These are phyloP conservation scores for Hypoxylon intermedium DNA, from an alignment of 495 filamentous ascomycete genomes.

Conservation along the genomic window DNA sequence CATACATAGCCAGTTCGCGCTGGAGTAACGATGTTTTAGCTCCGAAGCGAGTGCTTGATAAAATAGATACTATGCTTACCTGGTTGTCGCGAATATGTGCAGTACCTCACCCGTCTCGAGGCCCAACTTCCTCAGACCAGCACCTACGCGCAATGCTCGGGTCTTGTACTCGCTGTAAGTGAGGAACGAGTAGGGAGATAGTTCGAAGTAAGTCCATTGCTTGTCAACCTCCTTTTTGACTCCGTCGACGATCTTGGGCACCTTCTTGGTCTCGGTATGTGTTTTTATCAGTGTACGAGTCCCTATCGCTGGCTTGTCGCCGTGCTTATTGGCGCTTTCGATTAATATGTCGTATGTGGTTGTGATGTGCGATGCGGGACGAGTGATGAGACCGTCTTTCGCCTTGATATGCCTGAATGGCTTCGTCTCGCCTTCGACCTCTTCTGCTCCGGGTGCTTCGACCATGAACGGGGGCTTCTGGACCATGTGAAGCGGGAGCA, in stretches of 20 bases:
- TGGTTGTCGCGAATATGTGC: conserved; percentile 69
- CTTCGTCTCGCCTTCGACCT: conserved; percentile 67
- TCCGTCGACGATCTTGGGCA: conserved; percentile 72
- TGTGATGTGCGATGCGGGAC: conserved; percentile 58
- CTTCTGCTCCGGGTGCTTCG: conserved; percentile 56
- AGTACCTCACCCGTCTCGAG: conserved; percentile 56
- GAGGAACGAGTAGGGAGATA: conserved; percentile 64
- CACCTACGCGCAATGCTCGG: conserved; percentile 59
- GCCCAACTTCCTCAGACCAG: conserved; percentile 65
- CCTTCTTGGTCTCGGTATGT: conserved; percentile 68
- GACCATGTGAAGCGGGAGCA: conserved; percentile 52
- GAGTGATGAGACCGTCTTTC: conserved; percentile 58
- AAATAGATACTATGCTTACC: conserved; percentile 34
- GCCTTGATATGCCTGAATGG: conserved; percentile 64
- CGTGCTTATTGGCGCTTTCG: conserved; percentile 59
- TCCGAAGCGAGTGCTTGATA: conserved; percentile 25
- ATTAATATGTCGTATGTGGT: conserved; percentile 68
- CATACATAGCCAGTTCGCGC: conserved; percentile 57
- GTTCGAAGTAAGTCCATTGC: conserved; percentile 72
- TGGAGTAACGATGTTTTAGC: conserved; percentile 25
- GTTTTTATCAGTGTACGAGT: conserved; percentile 63
- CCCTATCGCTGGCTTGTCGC: conserved; percentile 64
- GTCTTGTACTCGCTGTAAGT: conserved; percentile 69
- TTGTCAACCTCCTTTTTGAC: conserved; percentile 67
- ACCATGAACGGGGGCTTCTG: conserved; percentile 62